Evolutionary conservation across 192 early-diverging fungal species (phyloP), one percentile per base, ranked within the genome.

Genomic region (Podila minutissima): DNA sequence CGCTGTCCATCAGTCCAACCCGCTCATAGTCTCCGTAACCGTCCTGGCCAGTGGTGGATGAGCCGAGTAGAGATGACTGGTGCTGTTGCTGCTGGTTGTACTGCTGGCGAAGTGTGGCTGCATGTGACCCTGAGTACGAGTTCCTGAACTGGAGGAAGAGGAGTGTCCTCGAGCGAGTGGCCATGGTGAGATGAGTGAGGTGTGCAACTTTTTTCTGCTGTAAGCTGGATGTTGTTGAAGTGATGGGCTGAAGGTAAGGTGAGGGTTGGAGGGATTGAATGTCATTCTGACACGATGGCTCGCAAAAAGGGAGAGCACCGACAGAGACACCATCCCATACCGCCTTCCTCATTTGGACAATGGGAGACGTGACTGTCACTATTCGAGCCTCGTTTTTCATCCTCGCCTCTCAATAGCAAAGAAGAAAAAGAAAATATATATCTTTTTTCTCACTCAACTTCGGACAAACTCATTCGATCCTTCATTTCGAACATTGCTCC

Each of bases 61-160:
- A 82, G 58, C 73, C 71, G 75, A 82, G 64, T 69, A 83, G 74
- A 75, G 85, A 66, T 82, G 86, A 71, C 83, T 83, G 53, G 64
- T 76, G 74, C 49, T 74, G 94, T 87, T 50, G 71, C 22, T 69
- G 77, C 24, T 81, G 77, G 62, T 65, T 81, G 58, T 81, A 81
- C 28, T 81, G 77, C 38, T 81, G 77, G n/a, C 77, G 77, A 6
- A 81, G 32, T 0, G 71, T 53, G 38, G 71, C 70, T 10, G 77
- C 67, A 67, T 81, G 77, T 1, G 77, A 58, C 12, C 93, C 70
- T 26, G 87, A 89, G 75, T 95, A 95, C 12, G 96, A 92, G 73
- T 97, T 96, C 64, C 97, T 89, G 86, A 94, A 97, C 86, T 99
- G 95, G 59, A 97, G 82, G 83, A 97, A 99, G 20, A 99, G 86